Conservation (phyloP, 306 rosid species). For the Begonia masoniana region DNA sequence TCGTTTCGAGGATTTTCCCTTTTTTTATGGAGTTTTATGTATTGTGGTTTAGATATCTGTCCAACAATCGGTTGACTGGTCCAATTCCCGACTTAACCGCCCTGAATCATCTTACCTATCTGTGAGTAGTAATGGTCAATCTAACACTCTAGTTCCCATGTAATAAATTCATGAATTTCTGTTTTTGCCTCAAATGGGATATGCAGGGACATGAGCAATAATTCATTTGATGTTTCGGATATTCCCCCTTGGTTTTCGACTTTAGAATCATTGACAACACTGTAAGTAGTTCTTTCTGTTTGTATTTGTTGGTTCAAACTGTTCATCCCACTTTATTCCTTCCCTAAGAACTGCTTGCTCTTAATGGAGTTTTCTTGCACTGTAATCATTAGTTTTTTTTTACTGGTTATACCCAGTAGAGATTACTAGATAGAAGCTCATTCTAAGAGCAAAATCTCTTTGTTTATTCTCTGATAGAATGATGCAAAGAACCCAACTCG, state of each 20-base stretch:
- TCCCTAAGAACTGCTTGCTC: no score
- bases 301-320: no score
- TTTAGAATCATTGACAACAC: slow-evolving; percentile 1
- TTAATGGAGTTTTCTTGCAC: no score
- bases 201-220: slow-evolving; percentile 7
- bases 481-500: slow-evolving; percentile 34
- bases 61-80: slow-evolving; percentile 3
- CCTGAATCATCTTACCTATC: slow-evolving; percentile 1
- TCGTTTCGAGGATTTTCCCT: neutral
- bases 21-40: no score
- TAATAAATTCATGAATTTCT: slow-evolving; percentile 16
- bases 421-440: no score
- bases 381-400: no score
- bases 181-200: no score
- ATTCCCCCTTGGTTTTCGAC: slow-evolving; percentile 5
- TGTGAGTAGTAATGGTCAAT: slow-evolving; percentile 1
- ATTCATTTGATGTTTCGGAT: neutral
- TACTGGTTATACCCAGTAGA: neutral
- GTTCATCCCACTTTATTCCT: no score
- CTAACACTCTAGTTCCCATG: no score
- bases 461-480: slow-evolving; percentile 19
- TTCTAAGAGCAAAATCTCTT: no score
- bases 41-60: slow-evolving; percentile 2
- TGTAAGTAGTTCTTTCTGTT: slow-evolving; percentile 1
- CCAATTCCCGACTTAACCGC: slow-evolving; percentile 3